Evolutionary conservation across 2,329 filamentous ascomycete genomes (phyloP).

Genomic region (Amauroascus niger): DNA sequence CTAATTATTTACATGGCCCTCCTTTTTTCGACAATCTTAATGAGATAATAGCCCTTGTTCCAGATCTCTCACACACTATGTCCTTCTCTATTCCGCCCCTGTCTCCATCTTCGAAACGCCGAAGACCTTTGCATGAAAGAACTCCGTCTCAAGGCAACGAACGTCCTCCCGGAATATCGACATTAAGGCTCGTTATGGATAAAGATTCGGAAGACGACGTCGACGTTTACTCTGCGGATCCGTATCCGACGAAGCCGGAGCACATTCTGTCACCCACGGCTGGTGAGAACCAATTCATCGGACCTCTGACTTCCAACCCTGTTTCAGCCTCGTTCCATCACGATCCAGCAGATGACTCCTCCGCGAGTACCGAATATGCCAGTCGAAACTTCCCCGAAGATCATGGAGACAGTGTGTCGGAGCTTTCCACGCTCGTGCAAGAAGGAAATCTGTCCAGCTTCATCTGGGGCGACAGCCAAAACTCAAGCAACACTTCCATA

Average conservation of each 20-base stretch:
- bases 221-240: slow-evolving; percentile 35
- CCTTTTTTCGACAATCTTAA: slow-evolving; percentile 21
- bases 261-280: slow-evolving; percentile 38
- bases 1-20: slow-evolving; percentile 12
- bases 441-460: slow-evolving; percentile 15
- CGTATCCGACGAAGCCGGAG: slow-evolving; percentile 41
- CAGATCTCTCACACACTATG: slow-evolving; percentile 25
- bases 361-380: slow-evolving; percentile 2
- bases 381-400: slow-evolving; percentile 10
- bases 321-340: slow-evolving; percentile 26
- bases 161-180: slow-evolving; percentile 29
- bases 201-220: slow-evolving; percentile 24
- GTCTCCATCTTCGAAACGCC: slow-evolving; percentile 25
- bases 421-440: slow-evolving; percentile 11
- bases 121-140: slow-evolving; percentile 40
- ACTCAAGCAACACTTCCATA: slow-evolving; percentile 18
- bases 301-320: slow-evolving; percentile 14
- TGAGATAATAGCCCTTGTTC: slow-evolving; percentile 20
- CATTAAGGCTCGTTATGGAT: slow-evolving; percentile 31
- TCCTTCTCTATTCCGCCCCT: slow-evolving; percentile 22
- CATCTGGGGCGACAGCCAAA: slow-evolving; percentile 15
- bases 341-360: background rate
- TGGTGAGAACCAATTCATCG: slow-evolving; percentile 23
- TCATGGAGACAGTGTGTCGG: slow-evolving; percentile 11
- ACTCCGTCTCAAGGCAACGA: slow-evolving; percentile 40